Percentiles rank a stretch among this genome's conserved stretches.
Conservation (phyloP, 345 rosid genomes). For the Fremontodendron californicum region DNA sequence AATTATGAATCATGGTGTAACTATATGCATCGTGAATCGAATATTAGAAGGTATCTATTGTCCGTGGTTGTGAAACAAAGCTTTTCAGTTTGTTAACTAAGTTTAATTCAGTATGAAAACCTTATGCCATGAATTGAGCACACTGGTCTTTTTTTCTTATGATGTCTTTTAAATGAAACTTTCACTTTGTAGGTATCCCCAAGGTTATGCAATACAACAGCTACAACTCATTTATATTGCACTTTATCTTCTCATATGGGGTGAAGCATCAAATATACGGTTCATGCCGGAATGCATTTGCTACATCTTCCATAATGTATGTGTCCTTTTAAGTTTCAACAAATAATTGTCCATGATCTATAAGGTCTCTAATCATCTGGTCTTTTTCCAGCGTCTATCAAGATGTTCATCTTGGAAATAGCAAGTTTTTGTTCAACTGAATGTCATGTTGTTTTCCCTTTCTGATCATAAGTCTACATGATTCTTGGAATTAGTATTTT, state of each 20-base stretch:
- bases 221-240: constrained; percentile 71
- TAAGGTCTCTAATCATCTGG: not conserved
- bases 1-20: constrained; percentile 91
- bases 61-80: constrained; percentile 12
- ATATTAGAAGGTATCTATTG: constrained; percentile 23
- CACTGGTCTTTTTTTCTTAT: constrained; percentile 7
- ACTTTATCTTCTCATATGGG: constrained; percentile 97
- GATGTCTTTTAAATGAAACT: constrained; percentile 11
- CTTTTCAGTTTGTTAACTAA: constrained; percentile 27
- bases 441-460: not conserved
- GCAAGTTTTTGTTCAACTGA: not conserved
- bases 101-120: not conserved
- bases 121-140: not conserved
- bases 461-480: not conserved
- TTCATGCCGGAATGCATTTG: constrained; percentile 99
- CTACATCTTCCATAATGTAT: constrained; percentile 91
- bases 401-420: not conserved
- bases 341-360: not conserved
- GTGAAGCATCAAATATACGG: constrained; percentile 97
- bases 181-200: constrained; percentile 53
- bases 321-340: constrained; percentile 13
- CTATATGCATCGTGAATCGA: constrained; percentile 48
- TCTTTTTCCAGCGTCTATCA: not conserved
- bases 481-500: not conserved
- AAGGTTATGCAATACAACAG: constrained; percentile 43